Percentiles rank a stretch among this genome's conserved stretches.
phyloP scores from a whole-genome alignment of 495 filamentous ascomycete species.

The Xylaria curta region DNA sequence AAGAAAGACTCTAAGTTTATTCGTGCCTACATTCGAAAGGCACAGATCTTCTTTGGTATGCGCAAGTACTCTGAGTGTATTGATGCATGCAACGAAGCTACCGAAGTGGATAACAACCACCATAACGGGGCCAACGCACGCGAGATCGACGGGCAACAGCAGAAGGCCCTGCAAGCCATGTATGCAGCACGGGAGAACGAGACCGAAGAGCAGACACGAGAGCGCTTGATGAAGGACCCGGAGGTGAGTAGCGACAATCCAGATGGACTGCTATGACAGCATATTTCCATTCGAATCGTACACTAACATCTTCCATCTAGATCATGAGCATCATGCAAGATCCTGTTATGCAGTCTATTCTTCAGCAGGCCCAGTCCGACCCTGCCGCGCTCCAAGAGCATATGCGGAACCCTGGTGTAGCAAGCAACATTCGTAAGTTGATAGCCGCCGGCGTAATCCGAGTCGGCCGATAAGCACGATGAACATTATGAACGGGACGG shows the following conservation, averaged over 20 bases:
- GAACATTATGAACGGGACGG: constrained; percentile 28
- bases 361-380: constrained; percentile 94
- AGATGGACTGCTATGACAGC: background rate
- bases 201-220: constrained; percentile 95
- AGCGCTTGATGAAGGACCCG: constrained; percentile 88
- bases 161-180: constrained; percentile 93
- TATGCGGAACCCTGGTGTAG: constrained; percentile 88
- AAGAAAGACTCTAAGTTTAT: constrained; percentile 92
- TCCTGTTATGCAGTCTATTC: constrained; percentile 96
- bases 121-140: constrained; percentile 73
- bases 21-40: constrained; percentile 93
- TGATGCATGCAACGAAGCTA: constrained; percentile 84
- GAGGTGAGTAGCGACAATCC: constrained; percentile 66
- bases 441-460: constrained; percentile 92
- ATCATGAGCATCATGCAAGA: constrained; percentile 92
- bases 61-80: constrained; percentile 94
- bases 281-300: background rate
- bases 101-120: constrained; percentile 70
- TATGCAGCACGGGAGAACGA: constrained; percentile 89
- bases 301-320: constrained; percentile 54
- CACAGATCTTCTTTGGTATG: constrained; percentile 93
- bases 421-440: constrained; percentile 88
- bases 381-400: constrained; percentile 92
- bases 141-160: constrained; percentile 92
- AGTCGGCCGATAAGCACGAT: constrained; percentile 59